Evolutionary conservation across 768 basidiomycete genomes (phyloP), one percentile per base, ranked within the genome.

Genomic region (Phylloporus scabripes): DNA sequence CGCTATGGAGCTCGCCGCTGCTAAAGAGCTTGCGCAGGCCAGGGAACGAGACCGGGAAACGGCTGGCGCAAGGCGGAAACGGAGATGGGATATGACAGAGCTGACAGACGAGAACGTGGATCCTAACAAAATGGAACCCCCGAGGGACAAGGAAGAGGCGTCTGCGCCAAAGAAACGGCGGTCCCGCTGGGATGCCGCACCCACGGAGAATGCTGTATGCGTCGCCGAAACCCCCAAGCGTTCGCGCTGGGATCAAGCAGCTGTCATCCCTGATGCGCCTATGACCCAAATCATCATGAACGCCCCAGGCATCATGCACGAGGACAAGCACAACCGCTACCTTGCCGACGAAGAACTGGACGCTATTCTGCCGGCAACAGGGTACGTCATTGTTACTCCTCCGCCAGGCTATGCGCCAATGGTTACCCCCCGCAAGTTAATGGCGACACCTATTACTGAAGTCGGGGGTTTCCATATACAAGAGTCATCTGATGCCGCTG

Each of bases 211-310:
- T 48, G 4, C 11, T 11, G 59, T 63, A 29, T 65, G 70, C 32
- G 65, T 73, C 7, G 71, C 74, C 34, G 83, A 90, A 56, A 81
- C 86, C 15, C 87, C 89, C 24, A 94, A 93, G 65, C 85, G 86
- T 43, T 97, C 94, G 24, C 82, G 94, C 44, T 99, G 95, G 96
- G 96, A 99, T 67, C 92, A 96, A 70, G 89, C 92, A 15, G 93
- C 96, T 6, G 76, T 78, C 44, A 73, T 82, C 4, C 68, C 78
- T 6, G 87, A 90, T 43, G 75, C 68, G 0, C 85, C 85, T 2
- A 85, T 87, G 77, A 76, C 78, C 1, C 83, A 81, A 36, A 91
- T 91, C 42, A 89, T 91, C 63, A 91, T 91, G 88, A 90, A 90
- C 56, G 83, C 29, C 12, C 37, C 18, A 20, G 37, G 18, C 5